Conservation (phyloP, 352 stramenopile genomes). For the Globisporangium yorkense region DNA sequence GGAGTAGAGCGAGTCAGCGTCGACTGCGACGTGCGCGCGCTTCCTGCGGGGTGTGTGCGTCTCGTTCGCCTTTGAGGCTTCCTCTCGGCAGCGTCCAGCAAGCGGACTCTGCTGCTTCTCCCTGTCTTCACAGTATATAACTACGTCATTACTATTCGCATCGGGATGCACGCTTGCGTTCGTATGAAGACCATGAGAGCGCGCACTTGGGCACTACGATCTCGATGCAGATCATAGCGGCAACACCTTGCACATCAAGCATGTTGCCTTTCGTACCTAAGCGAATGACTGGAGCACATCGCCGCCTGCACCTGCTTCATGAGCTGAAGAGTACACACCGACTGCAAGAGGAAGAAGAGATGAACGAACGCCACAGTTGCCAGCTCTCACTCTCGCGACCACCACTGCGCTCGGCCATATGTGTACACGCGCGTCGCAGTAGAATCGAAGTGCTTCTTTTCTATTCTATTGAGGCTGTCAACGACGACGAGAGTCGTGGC, state of each 20-base stretch:
- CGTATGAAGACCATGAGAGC: background rate
- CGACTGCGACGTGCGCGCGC: too few species aligned
- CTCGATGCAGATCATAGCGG: too few species aligned
- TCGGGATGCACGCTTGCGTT: background rate
- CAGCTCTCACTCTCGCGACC: too few species aligned
- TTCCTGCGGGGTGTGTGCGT: background rate
- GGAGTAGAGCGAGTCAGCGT: conserved; percentile 33
- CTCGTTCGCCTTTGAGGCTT: background rate
- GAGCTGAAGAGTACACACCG: too few species aligned
- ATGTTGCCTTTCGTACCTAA: conserved; percentile 5
- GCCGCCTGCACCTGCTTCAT: background rate
- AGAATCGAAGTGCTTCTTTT: conserved; percentile 12
- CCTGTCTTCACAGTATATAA: conserved; percentile 12
- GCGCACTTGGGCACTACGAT: background rate
- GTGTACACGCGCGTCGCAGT: background rate
- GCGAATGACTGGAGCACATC: conserved; percentile 1
- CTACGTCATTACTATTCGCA: conserved; percentile 15
- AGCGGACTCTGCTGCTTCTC: background rate
- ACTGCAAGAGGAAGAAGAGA: too few species aligned
- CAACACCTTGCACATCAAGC: too few species aligned
- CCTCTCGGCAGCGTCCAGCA: background rate
- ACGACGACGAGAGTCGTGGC: conserved; percentile 4
- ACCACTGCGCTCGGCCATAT: too few species aligned
- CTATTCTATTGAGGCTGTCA: conserved; percentile 13
- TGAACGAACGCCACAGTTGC: too few species aligned